These are phyloP conservation scores for Metarhizium rileyi DNA, from an alignment of 2,329 filamentous ascomycete genomes.

Conservation along the genomic window DNA sequence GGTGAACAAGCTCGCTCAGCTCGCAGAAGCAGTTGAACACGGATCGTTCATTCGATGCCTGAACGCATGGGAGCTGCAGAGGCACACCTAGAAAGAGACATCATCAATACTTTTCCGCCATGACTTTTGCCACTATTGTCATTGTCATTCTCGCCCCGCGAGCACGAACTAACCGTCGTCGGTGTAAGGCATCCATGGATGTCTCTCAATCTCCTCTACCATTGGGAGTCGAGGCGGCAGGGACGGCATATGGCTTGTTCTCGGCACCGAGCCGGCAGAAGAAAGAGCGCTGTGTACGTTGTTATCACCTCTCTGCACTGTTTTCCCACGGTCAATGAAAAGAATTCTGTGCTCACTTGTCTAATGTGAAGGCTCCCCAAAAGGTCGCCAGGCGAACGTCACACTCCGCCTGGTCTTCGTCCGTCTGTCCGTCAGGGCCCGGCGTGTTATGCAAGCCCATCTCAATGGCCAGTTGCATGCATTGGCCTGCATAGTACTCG, in stretches of 20 bases:
- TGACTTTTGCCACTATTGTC: not conserved
- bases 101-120: too few species aligned
- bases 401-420: conserved; percentile 41
- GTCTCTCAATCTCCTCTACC: conserved; percentile 48
- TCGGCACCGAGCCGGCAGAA: conserved; percentile 47
- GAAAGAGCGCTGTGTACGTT: conserved; percentile 45
- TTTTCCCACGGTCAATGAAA: not conserved
- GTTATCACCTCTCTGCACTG: conserved; percentile 9
- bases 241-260: conserved; percentile 44
- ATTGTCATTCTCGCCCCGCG: not conserved
- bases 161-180: conserved; percentile 36
- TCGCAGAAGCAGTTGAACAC: conserved; percentile 59
- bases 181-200: conserved; percentile 47
- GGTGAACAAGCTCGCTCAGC: conserved; percentile 62
- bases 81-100: conserved; percentile 43
- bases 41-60: conserved; percentile 58
- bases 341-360: conserved; percentile 39
- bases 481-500: conserved; percentile 62
- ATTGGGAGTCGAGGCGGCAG: conserved; percentile 50
- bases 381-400: conserved; percentile 49
- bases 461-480: conserved; percentile 60
- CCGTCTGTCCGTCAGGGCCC: conserved; percentile 15
- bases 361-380: conserved; percentile 51
- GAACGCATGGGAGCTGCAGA: conserved; percentile 42
- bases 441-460: conserved; percentile 60